Conservation (phyloP, 139 green algal genomes). For the Chlorella sp. region DNA sequence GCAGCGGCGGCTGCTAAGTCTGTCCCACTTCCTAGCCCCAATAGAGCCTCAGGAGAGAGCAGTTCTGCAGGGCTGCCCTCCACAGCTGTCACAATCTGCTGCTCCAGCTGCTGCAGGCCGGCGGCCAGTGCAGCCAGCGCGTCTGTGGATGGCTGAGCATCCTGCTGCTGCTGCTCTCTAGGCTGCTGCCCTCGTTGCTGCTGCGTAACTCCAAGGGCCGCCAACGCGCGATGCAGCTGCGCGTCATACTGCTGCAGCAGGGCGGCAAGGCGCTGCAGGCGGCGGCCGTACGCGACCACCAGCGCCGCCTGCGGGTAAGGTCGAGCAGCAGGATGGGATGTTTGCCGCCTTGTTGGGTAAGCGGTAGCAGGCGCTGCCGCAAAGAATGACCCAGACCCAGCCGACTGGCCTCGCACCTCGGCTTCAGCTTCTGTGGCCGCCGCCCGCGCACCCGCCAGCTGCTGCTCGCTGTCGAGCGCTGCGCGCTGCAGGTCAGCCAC, state of each 20-base stretch:
- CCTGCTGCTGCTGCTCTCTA: background rate
- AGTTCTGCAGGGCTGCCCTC: background rate
- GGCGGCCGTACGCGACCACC: background rate
- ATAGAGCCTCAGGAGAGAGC: background rate
- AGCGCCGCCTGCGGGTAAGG: background rate
- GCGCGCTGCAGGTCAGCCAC: too few relatives aligned
- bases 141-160: background rate
- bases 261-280: conserved; percentile 2
- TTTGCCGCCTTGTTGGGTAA: too few relatives aligned
- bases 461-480: too few relatives aligned
- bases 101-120: background rate
- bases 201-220: background rate
- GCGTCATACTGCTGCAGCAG: conserved; percentile 16
- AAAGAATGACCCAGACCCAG: too few relatives aligned
- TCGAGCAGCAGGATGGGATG: too few relatives aligned
- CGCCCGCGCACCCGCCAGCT: too few relatives aligned
- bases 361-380: too few relatives aligned
- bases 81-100: background rate
- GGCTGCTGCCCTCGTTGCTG: background rate
- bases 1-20: too few relatives aligned
- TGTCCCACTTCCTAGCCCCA: background rate
- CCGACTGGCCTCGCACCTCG: too few relatives aligned
- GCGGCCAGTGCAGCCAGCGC: background rate
- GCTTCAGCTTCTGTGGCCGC: too few relatives aligned
- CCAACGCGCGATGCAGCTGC: background rate